These are phyloP conservation scores for Takashimella tepidaria DNA, from an alignment of 1,284 basidiomycete genomes.

Conservation along the genomic window DNA sequence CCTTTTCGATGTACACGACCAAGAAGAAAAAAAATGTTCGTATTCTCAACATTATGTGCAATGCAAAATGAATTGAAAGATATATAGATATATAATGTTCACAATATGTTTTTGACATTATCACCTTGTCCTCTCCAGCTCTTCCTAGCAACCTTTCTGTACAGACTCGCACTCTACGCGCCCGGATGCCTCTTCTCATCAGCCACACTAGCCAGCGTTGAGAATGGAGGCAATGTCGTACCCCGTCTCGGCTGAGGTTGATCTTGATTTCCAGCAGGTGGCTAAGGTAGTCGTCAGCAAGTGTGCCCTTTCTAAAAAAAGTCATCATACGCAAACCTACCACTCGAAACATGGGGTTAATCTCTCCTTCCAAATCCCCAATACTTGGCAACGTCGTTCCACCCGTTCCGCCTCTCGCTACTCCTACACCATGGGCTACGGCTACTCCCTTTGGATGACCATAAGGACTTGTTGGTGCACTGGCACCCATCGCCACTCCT, in stretches of 20 bases:
- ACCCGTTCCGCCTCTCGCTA: conserved; percentile 13
- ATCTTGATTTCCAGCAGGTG: conserved; percentile 15
- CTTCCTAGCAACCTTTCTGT: too few relatives aligned
- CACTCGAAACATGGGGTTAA: conserved; percentile 88
- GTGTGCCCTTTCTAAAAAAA: too few relatives aligned
- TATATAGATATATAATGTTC: too few relatives aligned
- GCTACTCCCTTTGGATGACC: conserved; percentile 36
- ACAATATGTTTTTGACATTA: too few relatives aligned
- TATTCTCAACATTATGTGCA: too few relatives aligned
- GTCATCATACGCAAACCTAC: conserved; percentile 53
- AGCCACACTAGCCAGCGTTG: conserved; percentile 65
- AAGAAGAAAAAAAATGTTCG: too few relatives aligned
- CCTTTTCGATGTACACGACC: too few relatives aligned
- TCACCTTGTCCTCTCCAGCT: too few relatives aligned
- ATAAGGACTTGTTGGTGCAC: conserved; percentile 38
- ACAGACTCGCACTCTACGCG: too few relatives aligned
- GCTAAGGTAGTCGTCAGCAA: conserved; percentile 8
- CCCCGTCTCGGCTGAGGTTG: conserved; percentile 37
- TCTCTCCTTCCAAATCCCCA: conserved; percentile 49
- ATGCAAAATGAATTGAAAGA: too few relatives aligned
- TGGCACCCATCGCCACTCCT: conserved; percentile 8
- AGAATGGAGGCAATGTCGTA: conserved; percentile 45
- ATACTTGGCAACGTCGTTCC: conserved; percentile 49
- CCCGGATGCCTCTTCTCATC: conserved; percentile 56
- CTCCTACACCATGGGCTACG: conserved; percentile 31